phyloP scores from a whole-genome alignment of 2,329 filamentous ascomycete genomes.

The Sporothrix variecibatus region DNA sequence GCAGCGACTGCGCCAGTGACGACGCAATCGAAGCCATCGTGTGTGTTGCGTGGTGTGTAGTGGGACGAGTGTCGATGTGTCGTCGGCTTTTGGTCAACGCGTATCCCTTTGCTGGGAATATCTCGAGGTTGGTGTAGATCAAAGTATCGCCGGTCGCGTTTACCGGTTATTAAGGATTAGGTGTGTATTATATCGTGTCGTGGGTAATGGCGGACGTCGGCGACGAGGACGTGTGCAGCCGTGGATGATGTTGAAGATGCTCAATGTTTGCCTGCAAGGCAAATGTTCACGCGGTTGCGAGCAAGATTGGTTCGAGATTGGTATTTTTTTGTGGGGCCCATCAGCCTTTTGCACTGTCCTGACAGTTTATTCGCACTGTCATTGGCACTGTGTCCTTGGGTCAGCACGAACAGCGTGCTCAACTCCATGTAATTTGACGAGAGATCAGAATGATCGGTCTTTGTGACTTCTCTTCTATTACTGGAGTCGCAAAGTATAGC shows the following conservation, averaged over 20 bases:
- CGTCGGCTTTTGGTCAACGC: not conserved
- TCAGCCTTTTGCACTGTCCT: not conserved
- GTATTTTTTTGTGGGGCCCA: conserved; percentile 21
- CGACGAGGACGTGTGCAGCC: not conserved
- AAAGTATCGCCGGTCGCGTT: not conserved
- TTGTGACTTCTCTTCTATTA: no score
- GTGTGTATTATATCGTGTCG: not conserved
- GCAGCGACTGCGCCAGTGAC: conserved; percentile 76
- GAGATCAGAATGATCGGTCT: no score
- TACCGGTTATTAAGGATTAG: not conserved
- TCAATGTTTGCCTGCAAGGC: not conserved
- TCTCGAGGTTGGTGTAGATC: no score
- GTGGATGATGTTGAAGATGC: not conserved
- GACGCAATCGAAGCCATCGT: conserved; percentile 67
- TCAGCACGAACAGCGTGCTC: not conserved
- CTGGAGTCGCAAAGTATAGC: no score
- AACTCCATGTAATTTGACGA: not conserved
- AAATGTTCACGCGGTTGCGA: conserved; percentile 24
- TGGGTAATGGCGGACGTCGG: not conserved
- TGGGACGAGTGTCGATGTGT: not conserved
- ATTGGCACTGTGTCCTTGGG: not conserved
- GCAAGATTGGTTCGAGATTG: conserved; percentile 21
- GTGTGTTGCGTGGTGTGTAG: not conserved
- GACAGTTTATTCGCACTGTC: not conserved
- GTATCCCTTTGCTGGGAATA: not conserved